Percentiles rank a stretch among this genome's conserved stretches.
These are phyloP conservation scores for Leccinum fuscescens DNA, from an alignment of 1,284 basidiomycete species.

Conservation along the genomic window DNA sequence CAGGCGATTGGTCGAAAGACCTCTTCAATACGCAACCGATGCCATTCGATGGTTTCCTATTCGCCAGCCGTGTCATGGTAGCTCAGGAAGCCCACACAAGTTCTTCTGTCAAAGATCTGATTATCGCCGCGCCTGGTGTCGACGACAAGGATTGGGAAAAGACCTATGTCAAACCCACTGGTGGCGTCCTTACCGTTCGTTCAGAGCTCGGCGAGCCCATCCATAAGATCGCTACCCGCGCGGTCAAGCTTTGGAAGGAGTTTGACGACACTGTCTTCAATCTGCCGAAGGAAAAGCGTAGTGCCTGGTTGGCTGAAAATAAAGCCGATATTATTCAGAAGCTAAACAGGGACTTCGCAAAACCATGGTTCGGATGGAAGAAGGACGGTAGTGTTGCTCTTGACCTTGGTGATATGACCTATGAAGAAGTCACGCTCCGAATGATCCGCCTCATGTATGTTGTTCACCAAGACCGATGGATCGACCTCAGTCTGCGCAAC, in stretches of 20 bases:
- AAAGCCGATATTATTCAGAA: conserved; percentile 89
- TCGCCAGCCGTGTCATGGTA: conserved; percentile 98
- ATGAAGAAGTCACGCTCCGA: conserved; percentile 91
- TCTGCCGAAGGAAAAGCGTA: conserved; percentile 92
- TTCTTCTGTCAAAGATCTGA: conserved; percentile 93
- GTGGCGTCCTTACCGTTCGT: conserved; percentile 94
- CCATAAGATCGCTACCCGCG: conserved; percentile 97
- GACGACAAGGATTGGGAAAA: conserved; percentile 92
- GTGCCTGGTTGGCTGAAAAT: conserved; percentile 83
- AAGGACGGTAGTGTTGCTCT: conserved; percentile 83
- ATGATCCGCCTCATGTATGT: conserved; percentile 95
- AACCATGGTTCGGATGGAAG: conserved; percentile 97
- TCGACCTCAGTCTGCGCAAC: conserved; percentile 92
- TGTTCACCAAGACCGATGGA: conserved; percentile 88
- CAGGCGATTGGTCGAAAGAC: conserved; percentile 90
- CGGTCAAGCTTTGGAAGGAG: conserved; percentile 97
- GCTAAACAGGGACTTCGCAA: conserved; percentile 93
- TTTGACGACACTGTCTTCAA: conserved; percentile 97
- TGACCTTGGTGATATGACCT: conserved; percentile 96
- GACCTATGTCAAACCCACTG: conserved; percentile 92
- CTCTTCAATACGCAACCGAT: conserved; percentile 89
- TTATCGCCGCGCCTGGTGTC: conserved; percentile 92
- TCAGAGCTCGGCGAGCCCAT: conserved; percentile 99
- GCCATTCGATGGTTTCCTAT: conserved; percentile 98
- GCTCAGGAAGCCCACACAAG: conserved; percentile 96